Evolutionary conservation across 164 flowering plant species (phyloP), one percentile per base, ranked within the genome.

Genomic region (Chimonanthus salicifolius): DNA sequence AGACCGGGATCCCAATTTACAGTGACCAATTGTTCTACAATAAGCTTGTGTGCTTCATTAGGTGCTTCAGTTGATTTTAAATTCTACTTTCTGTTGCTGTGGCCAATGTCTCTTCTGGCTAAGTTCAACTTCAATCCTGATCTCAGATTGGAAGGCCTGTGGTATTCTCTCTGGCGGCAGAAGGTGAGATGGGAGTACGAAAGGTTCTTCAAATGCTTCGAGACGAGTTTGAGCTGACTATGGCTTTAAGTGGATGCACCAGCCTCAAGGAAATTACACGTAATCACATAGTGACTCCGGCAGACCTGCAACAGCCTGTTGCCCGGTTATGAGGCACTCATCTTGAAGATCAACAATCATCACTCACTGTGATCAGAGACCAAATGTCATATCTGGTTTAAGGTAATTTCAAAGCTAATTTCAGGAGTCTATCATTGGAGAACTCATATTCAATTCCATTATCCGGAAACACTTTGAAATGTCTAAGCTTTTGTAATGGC

Each of bases 111-210:
- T 33, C 33, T 33, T 33, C 33, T 15, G 16, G 16, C 11, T 54
- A 5, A 54, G n/a, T 54, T 54, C 60, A 54, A 54, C 11, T 7
- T n/a, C 60, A 9, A 54, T 54, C 1, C 8, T 54, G n/a, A 11
- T 9, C 13, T 54, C 60, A 54, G 60, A 54, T 54, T 54, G 60
- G 60, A 71, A 83, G 97, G 82, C 98, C 99, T 9, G 91, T 91
- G 45, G 78, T 92, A 47, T 94, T 84, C 80, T 82, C 94, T 7
- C 75, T 94, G 83, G 97, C 99, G 47, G 96, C 88, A n/a, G 91
- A 90, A n/a, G 99, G 98, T n/a, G 99, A 94, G 84, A 87, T 87
- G 64, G 98, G 99, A 46, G 91, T 94, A 3, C 82, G 93, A 72
- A 93, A 93, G 78, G 92, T 85, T 3, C 92, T 95, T 33, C 86